Conservation (phyloP, 129 eudicot genomes). For the Flaveria linearis region DNA sequence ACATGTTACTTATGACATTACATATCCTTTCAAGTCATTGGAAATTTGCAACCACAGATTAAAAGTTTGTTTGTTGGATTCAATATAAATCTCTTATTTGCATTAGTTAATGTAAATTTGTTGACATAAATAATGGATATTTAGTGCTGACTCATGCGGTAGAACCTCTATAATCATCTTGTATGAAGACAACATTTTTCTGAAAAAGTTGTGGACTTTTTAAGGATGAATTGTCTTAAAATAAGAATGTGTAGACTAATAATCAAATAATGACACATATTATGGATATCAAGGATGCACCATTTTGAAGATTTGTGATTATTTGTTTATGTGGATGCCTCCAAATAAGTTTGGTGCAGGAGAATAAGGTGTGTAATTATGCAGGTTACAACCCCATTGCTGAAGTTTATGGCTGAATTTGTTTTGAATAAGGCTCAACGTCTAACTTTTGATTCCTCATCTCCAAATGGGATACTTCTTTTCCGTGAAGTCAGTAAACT, state of each 20-base stretch:
- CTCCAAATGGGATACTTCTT: conserved; percentile 94
- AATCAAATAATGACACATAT: conserved; percentile 10
- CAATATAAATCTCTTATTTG: neutral
- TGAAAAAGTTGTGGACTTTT: neutral
- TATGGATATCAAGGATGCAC: conserved; percentile 20
- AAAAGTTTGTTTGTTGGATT: neutral
- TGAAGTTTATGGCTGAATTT: conserved; percentile 93
- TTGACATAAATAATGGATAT: neutral
- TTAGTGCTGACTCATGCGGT: neutral
- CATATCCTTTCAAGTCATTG: neutral
- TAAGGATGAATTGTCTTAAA: conserved; percentile 7
- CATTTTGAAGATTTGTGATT: neutral
- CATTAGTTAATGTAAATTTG: neutral
- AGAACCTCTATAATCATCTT: conserved; percentile 4
- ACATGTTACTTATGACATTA: neutral
- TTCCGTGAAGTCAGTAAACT: conserved; percentile 98
- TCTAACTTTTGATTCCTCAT: conserved; percentile 88
- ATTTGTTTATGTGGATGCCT: neutral
- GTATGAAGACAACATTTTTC: neutral
- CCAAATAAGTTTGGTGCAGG: neutral
- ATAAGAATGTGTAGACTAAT: neutral
- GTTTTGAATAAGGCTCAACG: conserved; percentile 93
- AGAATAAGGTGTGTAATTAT: conserved; percentile 17
- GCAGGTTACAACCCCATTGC: conserved; percentile 93
- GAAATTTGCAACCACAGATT: neutral